A percentile compares a stretch with the other conserved stretches of the same genome.
These are phyloP conservation scores for Blumeria hordei DNA, from an alignment of 2,329 filamentous ascomycete genomes.

Conservation along the genomic window DNA sequence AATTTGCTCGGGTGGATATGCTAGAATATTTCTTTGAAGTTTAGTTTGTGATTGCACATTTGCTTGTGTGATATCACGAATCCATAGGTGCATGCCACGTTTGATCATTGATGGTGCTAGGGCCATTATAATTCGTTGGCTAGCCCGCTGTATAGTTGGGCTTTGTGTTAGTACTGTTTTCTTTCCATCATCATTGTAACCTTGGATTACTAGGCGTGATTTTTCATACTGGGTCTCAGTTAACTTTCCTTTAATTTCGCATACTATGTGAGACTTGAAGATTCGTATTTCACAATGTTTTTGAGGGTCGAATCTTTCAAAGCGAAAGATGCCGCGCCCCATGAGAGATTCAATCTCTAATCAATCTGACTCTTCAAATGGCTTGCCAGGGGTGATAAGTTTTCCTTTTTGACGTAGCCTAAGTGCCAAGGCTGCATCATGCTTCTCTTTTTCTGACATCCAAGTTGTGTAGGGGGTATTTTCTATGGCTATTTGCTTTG, in stretches of 20 bases:
- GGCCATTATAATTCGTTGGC: constrained; percentile 1
- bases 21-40: too few relatives aligned
- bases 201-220: not conserved
- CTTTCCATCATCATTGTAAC: constrained; percentile 2
- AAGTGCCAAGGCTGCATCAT: not conserved
- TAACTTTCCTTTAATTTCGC: too few relatives aligned
- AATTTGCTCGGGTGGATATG: too few relatives aligned
- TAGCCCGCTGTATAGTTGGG: constrained; percentile 2
- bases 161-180: constrained; percentile 2
- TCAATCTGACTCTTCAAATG: not conserved
- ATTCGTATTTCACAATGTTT: not conserved
- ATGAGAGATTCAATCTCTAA: not conserved
- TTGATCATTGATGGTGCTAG: not conserved
- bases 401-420: not conserved
- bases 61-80: not conserved
- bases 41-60: too few relatives aligned
- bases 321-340: not conserved
- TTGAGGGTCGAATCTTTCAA: not conserved
- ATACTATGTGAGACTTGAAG: constrained; percentile 1
- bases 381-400: not conserved
- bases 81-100: not conserved
- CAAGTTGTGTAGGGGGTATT: too few relatives aligned
- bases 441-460: too few relatives aligned
- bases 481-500: too few relatives aligned
- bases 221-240: not conserved